Conservation (phyloP, 768 basidiomycete species). For the Amanita exitialis region DNA sequence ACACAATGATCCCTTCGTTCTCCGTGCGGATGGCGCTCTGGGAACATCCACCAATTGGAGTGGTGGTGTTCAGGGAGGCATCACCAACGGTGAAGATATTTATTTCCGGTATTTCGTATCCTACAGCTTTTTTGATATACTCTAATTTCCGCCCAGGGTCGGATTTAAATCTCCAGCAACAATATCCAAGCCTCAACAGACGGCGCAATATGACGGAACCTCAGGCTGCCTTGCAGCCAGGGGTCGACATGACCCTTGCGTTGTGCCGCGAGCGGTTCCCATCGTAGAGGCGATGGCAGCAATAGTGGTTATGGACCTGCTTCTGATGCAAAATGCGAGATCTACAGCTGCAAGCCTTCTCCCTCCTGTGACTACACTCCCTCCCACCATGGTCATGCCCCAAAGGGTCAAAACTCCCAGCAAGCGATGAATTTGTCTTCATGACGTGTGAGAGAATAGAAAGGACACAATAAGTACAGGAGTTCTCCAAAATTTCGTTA, state of each 20-base stretch:
- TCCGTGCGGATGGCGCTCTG: constrained; percentile 54
- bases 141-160: constrained; percentile 37
- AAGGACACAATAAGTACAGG: background rate
- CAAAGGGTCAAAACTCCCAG: background rate
- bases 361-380: constrained; percentile 82
- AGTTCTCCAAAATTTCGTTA: background rate
- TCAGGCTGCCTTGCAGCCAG: constrained; percentile 81
- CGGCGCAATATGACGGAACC: constrained; percentile 91
- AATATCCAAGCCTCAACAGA: constrained; percentile 85
- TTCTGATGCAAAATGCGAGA: constrained; percentile 84
- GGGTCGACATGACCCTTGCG: constrained; percentile 95
- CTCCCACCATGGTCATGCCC: constrained; percentile 83
- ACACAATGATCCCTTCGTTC: constrained; percentile 87
- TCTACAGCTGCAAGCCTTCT: constrained; percentile 63
- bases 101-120: constrained; percentile 70
- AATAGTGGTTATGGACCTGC: constrained; percentile 88
- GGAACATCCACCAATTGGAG: constrained; percentile 92
- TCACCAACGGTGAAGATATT: constrained; percentile 93
- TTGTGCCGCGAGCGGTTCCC: constrained; percentile 93
- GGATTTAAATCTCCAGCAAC: constrained; percentile 99
- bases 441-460: background rate
- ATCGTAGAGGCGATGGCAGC: constrained; percentile 99
- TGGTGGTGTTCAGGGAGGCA: constrained; percentile 96
- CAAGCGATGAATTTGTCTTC: background rate
- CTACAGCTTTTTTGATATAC: background rate